Percentiles rank a stretch among this genome's conserved stretches.
phyloP scores from a whole-genome alignment of 1,284 basidiomycete species.

The Neolentinus lepideus region DNA sequence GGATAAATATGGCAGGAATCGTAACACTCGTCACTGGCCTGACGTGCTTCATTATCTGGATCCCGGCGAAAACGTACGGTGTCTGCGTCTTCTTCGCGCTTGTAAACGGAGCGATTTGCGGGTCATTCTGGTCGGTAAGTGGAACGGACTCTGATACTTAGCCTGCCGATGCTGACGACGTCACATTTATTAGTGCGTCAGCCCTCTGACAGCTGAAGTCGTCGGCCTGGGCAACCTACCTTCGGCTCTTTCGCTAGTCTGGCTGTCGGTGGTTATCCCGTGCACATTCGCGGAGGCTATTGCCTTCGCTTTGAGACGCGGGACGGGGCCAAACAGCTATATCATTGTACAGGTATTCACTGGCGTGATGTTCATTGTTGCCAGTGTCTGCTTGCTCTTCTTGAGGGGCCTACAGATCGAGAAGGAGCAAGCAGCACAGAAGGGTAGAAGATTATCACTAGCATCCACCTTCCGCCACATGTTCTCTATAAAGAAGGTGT shows the following conservation, averaged over 20 bases:
- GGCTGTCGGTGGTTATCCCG: not conserved
- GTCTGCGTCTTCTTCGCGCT: conserved; percentile 1
- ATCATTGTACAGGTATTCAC: not conserved
- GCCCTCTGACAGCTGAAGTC: not conserved
- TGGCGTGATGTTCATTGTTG: not conserved
- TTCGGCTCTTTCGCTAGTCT: not conserved
- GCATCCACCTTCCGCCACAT: not conserved
- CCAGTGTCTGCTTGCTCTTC: not conserved
- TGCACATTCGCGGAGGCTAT: not conserved
- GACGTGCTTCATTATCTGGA: not conserved
- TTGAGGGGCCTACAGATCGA: not conserved
- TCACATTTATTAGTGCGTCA: not conserved
- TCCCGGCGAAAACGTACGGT: not conserved
- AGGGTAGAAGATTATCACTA: not conserved
- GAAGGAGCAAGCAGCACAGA: not conserved
- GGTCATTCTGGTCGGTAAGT: not conserved
- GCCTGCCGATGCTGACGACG: not conserved
- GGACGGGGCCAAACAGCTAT: not conserved
- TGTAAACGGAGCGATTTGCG: not conserved
- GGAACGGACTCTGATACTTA: not conserved
- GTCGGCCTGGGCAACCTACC: not conserved
- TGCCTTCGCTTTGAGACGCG: not conserved
- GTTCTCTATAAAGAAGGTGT: not conserved
- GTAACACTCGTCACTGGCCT: not conserved
- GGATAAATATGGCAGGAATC: not conserved